These are phyloP conservation scores for Apiospora phragmitis DNA, from an alignment of 2,329 filamentous ascomycete species.

Conservation along the genomic window DNA sequence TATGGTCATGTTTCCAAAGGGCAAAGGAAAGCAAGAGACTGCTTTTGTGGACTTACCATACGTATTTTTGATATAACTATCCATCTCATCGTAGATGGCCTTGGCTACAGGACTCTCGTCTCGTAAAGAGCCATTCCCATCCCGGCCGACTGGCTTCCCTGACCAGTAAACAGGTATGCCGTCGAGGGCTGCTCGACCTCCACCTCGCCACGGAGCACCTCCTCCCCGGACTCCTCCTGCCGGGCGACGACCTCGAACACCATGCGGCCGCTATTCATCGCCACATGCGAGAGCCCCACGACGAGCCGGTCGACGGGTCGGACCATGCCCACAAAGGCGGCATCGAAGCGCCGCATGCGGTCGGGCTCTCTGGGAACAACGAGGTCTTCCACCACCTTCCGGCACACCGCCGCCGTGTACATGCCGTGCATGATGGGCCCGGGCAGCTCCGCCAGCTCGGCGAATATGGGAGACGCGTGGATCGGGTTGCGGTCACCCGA, in stretches of 20 bases:
- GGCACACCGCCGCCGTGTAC: constrained; percentile 96
- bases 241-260: constrained; percentile 90
- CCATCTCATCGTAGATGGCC: constrained; percentile 96
- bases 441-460: constrained; percentile 90
- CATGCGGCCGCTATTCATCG: constrained; percentile 97
- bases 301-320: constrained; percentile 92
- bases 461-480: constrained; percentile 94
- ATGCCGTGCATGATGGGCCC: constrained; percentile 99
- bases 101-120: constrained; percentile 90
- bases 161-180: constrained; percentile 96
- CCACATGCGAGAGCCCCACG: constrained; percentile 92
- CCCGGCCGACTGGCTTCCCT: constrained; percentile 96
- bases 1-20: not conserved
- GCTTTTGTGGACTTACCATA: constrained; percentile 33
- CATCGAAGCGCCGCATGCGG: constrained; percentile 95
- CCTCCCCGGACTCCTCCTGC: constrained; percentile 94
- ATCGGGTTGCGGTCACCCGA: constrained; percentile 99
- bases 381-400: constrained; percentile 96
- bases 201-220: constrained; percentile 90
- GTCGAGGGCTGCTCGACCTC: constrained; percentile 97
- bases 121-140: constrained; percentile 99
- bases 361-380: constrained; percentile 97
- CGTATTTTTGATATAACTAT: constrained; percentile 73
- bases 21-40: not conserved
- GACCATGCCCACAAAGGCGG: constrained; percentile 95